phyloP scores from a whole-genome alignment of 495 filamentous ascomycete genomes.

The Niebla homalea region DNA sequence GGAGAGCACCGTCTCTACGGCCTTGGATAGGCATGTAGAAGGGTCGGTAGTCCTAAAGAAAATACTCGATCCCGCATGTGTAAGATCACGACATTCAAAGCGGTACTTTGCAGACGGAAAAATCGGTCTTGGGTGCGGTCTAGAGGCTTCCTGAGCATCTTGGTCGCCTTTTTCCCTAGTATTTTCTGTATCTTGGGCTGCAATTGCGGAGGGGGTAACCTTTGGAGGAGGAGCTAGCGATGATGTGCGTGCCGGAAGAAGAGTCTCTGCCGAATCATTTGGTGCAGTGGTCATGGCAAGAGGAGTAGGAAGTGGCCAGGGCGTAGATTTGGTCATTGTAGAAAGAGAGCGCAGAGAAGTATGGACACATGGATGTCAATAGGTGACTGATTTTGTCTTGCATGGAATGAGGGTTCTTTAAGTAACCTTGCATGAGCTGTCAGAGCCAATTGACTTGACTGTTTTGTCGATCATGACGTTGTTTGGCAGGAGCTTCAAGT shows the following conservation, averaged over 20 bases:
- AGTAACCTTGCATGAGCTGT: no score
- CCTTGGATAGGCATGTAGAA: conserved; percentile 43
- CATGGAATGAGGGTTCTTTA: no score
- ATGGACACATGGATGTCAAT: no score
- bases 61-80: conserved; percentile 42
- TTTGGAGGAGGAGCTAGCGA: neutral
- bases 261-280: conserved; percentile 8
- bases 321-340: conserved; percentile 5
- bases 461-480: no score
- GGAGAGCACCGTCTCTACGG: conserved; percentile 38
- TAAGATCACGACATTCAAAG: conserved; percentile 56
- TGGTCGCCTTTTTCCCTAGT: neutral
- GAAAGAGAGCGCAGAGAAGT: neutral
- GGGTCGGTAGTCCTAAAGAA: conserved; percentile 53
- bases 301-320: conserved; percentile 14
- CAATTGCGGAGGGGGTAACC: neutral
- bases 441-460: no score
- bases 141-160: neutral
- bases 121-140: conserved; percentile 14
- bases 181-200: neutral
- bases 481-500: no score
- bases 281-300: conserved; percentile 15
- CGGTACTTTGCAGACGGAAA: conserved; percentile 50
- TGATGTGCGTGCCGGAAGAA: conserved; percentile 8
- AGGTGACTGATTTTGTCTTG: no score